Evolutionary conservation across 495 filamentous ascomycete genomes (phyloP).

Genomic region (Lindgomyces ingoldianus): DNA sequence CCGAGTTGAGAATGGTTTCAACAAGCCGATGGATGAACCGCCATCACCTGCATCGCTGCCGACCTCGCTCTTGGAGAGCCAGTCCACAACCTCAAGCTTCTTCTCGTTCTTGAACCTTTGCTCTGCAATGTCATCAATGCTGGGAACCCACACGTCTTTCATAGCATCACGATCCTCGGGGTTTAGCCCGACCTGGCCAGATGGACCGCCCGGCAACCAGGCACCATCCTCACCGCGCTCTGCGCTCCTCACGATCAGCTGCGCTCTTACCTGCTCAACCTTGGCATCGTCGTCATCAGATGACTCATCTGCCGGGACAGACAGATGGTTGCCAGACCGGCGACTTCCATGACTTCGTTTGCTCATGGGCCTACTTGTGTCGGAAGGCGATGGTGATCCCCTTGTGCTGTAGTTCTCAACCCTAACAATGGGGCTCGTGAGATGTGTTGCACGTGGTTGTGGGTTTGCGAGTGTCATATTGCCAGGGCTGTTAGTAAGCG

Average conservation of each 20-base stretch:
- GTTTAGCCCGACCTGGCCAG: conserved; percentile 36
- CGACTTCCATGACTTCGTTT: conserved; percentile 38
- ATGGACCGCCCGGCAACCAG: conserved; percentile 25
- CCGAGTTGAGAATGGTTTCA: conserved; percentile 21
- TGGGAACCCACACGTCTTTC: conserved; percentile 33
- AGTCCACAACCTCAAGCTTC: conserved; percentile 40
- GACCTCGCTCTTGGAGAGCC: conserved; percentile 40
- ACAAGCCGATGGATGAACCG: background rate
- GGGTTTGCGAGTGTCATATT: conserved; percentile 20
- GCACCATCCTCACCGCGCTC: conserved; percentile 39
- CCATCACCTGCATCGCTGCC: conserved; percentile 32
- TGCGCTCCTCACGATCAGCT: conserved; percentile 11
- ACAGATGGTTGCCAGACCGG: conserved; percentile 37
- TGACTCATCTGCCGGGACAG: conserved; percentile 34
- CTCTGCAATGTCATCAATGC: conserved; percentile 39
- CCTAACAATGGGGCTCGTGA: conserved; percentile 37
- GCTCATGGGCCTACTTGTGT: conserved; percentile 33
- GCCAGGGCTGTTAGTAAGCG: conserved; percentile 34
- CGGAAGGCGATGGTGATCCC: conserved; percentile 31
- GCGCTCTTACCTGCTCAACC: conserved; percentile 6
- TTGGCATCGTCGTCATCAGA: conserved; percentile 32
- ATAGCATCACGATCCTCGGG: conserved; percentile 37
- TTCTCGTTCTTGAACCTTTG: conserved; percentile 36
- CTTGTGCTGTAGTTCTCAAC: conserved; percentile 29
- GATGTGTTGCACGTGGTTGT: conserved; percentile 30